Evolutionary conservation across 495 filamentous ascomycete species (phyloP).

Genomic region (Penicillium waksmanii): DNA sequence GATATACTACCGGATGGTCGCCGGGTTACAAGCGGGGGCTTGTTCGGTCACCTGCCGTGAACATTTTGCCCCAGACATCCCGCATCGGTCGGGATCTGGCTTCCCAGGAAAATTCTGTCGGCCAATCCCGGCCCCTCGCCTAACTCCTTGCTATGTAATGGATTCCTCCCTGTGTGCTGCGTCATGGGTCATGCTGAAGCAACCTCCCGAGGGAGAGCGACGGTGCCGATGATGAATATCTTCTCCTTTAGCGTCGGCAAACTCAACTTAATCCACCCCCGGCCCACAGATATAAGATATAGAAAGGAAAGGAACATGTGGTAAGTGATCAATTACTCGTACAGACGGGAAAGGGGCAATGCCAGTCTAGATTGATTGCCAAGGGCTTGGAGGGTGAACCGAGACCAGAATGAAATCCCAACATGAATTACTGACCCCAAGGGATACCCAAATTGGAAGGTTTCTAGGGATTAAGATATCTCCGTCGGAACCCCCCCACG

Average conservation of each 20-base stretch:
- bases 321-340: background rate
- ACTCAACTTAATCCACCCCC: background rate
- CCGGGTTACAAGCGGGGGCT: conserved; percentile 13
- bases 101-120: conserved; percentile 8
- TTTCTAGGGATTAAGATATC: background rate
- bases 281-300: background rate
- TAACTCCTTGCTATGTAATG: conserved; percentile 3
- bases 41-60: conserved; percentile 13
- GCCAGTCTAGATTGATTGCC: background rate
- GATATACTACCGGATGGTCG: background rate
- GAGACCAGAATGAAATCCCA: background rate
- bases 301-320: no score
- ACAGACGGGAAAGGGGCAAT: background rate
- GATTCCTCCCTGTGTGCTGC: conserved; percentile 2
- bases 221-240: background rate
- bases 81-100: conserved; percentile 2
- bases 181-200: conserved; percentile 4
- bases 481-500: background rate
- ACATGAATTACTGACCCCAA: background rate
- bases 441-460: background rate
- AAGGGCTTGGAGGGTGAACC: conserved; percentile 1
- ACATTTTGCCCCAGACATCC: conserved; percentile 9
- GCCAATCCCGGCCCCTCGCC: conserved; percentile 6
- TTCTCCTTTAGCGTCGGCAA: background rate
- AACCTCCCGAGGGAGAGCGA: background rate